Evolutionary conservation across 768 basidiomycete genomes (phyloP).

Genomic region (Termitomyces titanicus): DNA sequence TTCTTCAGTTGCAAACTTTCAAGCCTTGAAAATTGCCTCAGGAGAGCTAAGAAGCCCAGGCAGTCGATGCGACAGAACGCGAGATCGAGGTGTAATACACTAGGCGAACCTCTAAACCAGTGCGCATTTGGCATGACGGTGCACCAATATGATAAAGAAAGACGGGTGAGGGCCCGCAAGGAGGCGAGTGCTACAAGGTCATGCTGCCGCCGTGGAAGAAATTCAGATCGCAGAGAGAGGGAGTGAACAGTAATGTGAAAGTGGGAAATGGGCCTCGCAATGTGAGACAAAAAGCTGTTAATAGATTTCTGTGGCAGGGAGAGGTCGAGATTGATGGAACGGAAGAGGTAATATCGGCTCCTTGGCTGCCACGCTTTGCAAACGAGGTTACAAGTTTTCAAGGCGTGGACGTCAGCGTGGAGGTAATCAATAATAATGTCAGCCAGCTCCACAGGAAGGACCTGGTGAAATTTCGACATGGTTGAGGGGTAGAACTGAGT

Average conservation of each 20-base stretch:
- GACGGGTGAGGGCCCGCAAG: slow-evolving; percentile 1
- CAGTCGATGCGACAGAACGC: slow-evolving; percentile 3
- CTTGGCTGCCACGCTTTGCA: slow-evolving; percentile 8
- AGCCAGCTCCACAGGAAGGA: slow-evolving; percentile 4
- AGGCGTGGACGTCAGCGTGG: not conserved
- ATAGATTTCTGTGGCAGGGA: slow-evolving; percentile 5
- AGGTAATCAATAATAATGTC: slow-evolving; percentile 10
- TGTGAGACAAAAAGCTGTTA: not conserved
- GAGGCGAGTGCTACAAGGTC: slow-evolving; percentile 1
- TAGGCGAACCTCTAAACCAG: slow-evolving; percentile 5
- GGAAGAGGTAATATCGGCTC: slow-evolving; percentile 6
- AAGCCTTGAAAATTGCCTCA: not conserved
- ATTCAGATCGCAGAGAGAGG: slow-evolving; percentile 3
- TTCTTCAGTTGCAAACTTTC: slow-evolving; percentile 3
- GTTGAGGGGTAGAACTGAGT: not conserved
- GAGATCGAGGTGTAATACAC: slow-evolving; percentile 1
- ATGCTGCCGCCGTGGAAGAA: not conserved
- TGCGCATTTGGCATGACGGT: slow-evolving; percentile 3
- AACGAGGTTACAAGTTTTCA: slow-evolving; percentile 9
- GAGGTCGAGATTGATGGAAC: slow-evolving; percentile 5
- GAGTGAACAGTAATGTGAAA: slow-evolving; percentile 2
- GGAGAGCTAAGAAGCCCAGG: slow-evolving; percentile 1
- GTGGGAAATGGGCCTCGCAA: not conserved
- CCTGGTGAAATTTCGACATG: not conserved
- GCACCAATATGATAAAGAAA: slow-evolving; percentile 1